Evolutionary conservation across 2,329 filamentous ascomycete genomes (phyloP).

Genomic region (Colletotrichum ledebouriae): DNA sequence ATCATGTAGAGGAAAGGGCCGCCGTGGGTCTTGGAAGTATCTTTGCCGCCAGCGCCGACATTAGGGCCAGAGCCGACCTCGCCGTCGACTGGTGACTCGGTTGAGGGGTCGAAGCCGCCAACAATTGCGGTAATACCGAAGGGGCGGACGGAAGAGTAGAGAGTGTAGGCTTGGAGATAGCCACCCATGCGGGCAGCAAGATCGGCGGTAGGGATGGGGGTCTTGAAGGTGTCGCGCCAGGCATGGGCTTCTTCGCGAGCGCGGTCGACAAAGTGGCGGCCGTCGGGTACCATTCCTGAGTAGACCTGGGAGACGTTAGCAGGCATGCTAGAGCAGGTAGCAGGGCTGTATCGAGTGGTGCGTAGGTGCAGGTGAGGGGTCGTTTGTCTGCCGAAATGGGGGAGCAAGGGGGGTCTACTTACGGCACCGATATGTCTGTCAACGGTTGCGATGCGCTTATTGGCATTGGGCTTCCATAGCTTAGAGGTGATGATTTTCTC

Average conservation of each 20-base stretch:
- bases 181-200: conserved; percentile 94
- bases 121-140: conserved; percentile 97
- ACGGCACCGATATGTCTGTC: conserved; percentile 95
- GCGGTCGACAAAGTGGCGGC: conserved; percentile 92
- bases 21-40: conserved; percentile 79
- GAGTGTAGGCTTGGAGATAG: conserved; percentile 96
- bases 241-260: conserved; percentile 92
- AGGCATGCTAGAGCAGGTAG: background rate
- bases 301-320: conserved; percentile 75
- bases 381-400: background rate
- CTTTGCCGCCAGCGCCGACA: conserved; percentile 87
- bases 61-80: conserved; percentile 87
- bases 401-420: conserved; percentile 55
- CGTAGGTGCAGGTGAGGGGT: conserved; percentile 13
- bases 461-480: conserved; percentile 92
- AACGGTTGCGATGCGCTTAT: conserved; percentile 96
- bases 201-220: conserved; percentile 88
- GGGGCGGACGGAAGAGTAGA: conserved; percentile 95
- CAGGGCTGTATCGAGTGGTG: background rate
- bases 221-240: conserved; percentile 96
- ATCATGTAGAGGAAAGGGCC: conserved; percentile 99
- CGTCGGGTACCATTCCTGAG: conserved; percentile 94
- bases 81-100: conserved; percentile 87
- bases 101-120: conserved; percentile 92
- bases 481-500: conserved; percentile 98